A percentile compares a stretch with the other conserved stretches of the same genome.
phyloP scores from a whole-genome alignment of 345 rosid species.

The Aethionema arabicum region DNA sequence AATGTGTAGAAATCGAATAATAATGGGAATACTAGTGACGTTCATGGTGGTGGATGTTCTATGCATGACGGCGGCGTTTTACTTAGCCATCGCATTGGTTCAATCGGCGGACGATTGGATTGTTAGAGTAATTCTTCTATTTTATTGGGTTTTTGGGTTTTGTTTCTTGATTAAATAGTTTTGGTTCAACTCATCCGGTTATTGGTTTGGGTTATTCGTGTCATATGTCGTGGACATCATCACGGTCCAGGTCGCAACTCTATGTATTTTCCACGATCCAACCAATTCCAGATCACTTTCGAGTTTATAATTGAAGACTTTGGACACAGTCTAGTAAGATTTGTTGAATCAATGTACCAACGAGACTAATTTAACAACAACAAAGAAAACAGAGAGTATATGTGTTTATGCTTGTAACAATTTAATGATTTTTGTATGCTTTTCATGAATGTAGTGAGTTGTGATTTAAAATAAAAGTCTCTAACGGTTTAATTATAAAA shows the following conservation, averaged over 20 bases:
- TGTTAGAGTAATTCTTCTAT: neutral
- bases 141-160: constrained; percentile 37
- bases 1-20: neutral
- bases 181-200: constrained; percentile 30
- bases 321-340: no score
- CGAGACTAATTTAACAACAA: no score
- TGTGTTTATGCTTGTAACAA: no score
- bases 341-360: no score
- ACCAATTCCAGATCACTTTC: no score
- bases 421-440: no score
- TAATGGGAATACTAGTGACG: constrained; percentile 33
- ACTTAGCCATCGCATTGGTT: constrained; percentile 26
- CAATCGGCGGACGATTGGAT: constrained; percentile 23
- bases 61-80: constrained; percentile 33
- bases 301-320: no score
- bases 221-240: constrained; percentile 23
- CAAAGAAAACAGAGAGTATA: no score
- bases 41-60: constrained; percentile 35
- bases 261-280: no score
- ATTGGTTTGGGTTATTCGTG: constrained; percentile 30
- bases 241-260: constrained; percentile 8
- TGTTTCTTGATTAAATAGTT: constrained; percentile 29
- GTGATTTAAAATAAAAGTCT: no score
- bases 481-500: no score
- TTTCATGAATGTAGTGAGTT: no score